Evolutionary conservation across 495 filamentous ascomycete species (phyloP), one percentile per base, ranked within the genome.

Genomic region (Cercophora scortea): DNA sequence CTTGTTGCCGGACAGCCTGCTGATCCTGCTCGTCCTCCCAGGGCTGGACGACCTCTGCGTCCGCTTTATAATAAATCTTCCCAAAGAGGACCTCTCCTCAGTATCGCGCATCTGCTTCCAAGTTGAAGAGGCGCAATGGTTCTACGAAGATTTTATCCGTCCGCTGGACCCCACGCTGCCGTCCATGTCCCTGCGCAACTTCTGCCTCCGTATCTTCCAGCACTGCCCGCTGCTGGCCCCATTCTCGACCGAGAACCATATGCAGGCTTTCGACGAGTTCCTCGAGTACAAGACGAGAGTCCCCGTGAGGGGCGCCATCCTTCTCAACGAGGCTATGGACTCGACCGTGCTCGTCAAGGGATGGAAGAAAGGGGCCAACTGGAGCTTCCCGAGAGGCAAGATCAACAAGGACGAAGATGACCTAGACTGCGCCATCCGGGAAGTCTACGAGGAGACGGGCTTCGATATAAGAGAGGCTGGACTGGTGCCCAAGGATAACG

Each of bases 61-160:
- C 66, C 88, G 81, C 55, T 98, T 98, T 64, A 91, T 98, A 61
- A 88, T 97, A 63, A 96, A 97, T 71, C 78, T 96, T 45, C 93
- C 93, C 17, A 78, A 82, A 55, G 89, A 91, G 67, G 93, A 97
- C 67, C 84, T 96, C 32, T 80, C 84, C 54, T 89, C 86, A 0
- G 87, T 95, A 17, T 89, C 91, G 62, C 88, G 93, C 56, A 90
- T 97, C 63, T 96, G 90, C 69, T 98, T 98, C 68, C 91, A 96
- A 72, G 86, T 98, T 50, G 93, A 98, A 70, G 94, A 96, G 64
- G 93, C 93, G 63, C 93, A 98, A 86, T 98, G 93, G 93, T 97
- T 90, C 69, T 98, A 96, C 82, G 94, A 97, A 71, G 93, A 98
- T 70, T 98, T 97, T 64, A 88, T 98, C 68, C 87, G 94, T 36